These are phyloP conservation scores for Yamadazyma takamatsuzukensis DNA, from an alignment of 805 yeast genomes.

Conservation along the genomic window DNA sequence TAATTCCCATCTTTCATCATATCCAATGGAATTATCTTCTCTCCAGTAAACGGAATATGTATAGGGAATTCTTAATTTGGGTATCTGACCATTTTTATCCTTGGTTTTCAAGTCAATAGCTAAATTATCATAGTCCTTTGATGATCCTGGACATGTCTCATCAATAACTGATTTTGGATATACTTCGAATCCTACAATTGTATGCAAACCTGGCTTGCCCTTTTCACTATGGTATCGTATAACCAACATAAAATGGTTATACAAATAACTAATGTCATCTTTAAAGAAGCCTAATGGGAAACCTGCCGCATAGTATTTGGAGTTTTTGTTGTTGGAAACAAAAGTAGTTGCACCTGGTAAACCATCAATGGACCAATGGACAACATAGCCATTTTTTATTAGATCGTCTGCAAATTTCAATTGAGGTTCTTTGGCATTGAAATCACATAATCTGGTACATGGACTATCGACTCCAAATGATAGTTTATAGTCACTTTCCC, in stretches of 20 bases:
- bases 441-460: slow-evolving; percentile 67
- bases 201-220: slow-evolving; percentile 37
- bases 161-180: slow-evolving; percentile 77
- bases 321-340: slow-evolving; percentile 50
- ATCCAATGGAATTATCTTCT: slow-evolving; percentile 64
- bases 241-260: slow-evolving; percentile 81
- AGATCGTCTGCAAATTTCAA: slow-evolving; percentile 56
- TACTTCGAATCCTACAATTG: slow-evolving; percentile 86
- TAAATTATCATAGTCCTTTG: slow-evolving; percentile 54
- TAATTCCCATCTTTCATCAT: slow-evolving; percentile 70
- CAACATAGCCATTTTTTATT: slow-evolving; percentile 67
- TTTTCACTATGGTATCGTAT: slow-evolving; percentile 57
- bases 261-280: slow-evolving; percentile 53
- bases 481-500: slow-evolving; percentile 70
- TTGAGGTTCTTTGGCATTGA: slow-evolving; percentile 50
- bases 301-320: slow-evolving; percentile 79
- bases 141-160: slow-evolving; percentile 71
- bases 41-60: slow-evolving; percentile 88
- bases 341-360: slow-evolving; percentile 88
- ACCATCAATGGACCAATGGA: slow-evolving; percentile 80
- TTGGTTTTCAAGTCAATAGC: slow-evolving; percentile 43
- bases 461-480: slow-evolving; percentile 59
- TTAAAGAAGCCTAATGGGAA: slow-evolving; percentile 76
- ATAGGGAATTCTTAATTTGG: slow-evolving; percentile 55
- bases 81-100: slow-evolving; percentile 17